These are phyloP conservation scores for Earliella scabrosa DNA, from an alignment of 1,284 basidiomycete genomes.

Conservation along the genomic window DNA sequence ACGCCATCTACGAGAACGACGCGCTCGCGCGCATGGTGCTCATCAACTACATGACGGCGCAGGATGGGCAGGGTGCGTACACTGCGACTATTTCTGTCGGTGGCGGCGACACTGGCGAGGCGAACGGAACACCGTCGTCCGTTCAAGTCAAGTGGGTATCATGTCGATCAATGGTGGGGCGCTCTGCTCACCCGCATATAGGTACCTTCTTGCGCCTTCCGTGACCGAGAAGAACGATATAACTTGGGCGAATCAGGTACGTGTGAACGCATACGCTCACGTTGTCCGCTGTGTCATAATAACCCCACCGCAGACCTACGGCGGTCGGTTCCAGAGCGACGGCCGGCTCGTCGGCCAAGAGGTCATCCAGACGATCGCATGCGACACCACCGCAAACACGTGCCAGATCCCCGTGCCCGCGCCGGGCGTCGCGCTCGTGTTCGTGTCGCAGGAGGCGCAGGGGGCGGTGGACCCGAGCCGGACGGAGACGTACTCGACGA, in stretches of 20 bases:
- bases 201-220: slow-evolving; percentile 53
- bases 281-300: neutral
- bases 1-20: slow-evolving; percentile 72
- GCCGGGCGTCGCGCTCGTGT: slow-evolving; percentile 58
- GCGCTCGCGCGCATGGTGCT: slow-evolving; percentile 59
- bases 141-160: slow-evolving; percentile 53
- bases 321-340: slow-evolving; percentile 60
- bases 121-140: slow-evolving; percentile 41
- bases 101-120: slow-evolving; percentile 43
- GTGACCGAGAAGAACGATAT: slow-evolving; percentile 71
- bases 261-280: neutral
- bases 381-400: slow-evolving; percentile 43
- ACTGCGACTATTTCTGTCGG: slow-evolving; percentile 50
- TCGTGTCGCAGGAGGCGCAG: slow-evolving; percentile 46
- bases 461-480: slow-evolving; percentile 36
- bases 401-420: slow-evolving; percentile 55
- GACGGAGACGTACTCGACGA: slow-evolving; percentile 46
- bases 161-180: neutral
- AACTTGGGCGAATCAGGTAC: slow-evolving; percentile 63
- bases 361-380: slow-evolving; percentile 45
- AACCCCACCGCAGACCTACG: slow-evolving; percentile 64
- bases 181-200: slow-evolving; percentile 24
- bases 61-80: slow-evolving; percentile 52
- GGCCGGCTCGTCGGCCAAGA: slow-evolving; percentile 49
- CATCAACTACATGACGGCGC: slow-evolving; percentile 70